phyloP scores from a whole-genome alignment of 768 basidiomycete species.

The Dictyophora rubrovolvata region DNA sequence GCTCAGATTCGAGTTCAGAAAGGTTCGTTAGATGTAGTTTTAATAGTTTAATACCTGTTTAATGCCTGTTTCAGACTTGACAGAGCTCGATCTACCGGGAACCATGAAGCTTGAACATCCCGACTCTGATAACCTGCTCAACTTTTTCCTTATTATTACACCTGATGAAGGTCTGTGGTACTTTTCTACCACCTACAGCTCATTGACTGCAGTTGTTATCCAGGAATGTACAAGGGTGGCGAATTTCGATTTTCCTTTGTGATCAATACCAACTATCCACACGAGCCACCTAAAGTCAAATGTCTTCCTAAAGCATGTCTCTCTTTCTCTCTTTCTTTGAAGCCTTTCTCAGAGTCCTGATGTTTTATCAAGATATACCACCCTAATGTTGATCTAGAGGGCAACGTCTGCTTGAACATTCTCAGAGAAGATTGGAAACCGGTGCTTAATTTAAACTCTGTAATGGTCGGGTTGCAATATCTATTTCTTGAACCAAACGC shows the following conservation, averaged over 20 bases:
- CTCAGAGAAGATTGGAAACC: constrained; percentile 99
- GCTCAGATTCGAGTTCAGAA: constrained; percentile 99
- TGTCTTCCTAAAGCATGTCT: constrained; percentile 79
- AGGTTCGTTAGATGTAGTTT: constrained; percentile 40
- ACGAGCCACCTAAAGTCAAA: constrained; percentile 98
- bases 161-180: constrained; percentile 81
- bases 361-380: constrained; percentile 78
- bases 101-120: constrained; percentile 96
- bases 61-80: constrained; percentile 56
- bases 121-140: constrained; percentile 88
- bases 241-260: constrained; percentile 87
- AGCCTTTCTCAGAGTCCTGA: neutral
- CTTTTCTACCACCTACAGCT: neutral
- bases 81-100: constrained; percentile 88
- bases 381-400: constrained; percentile 95
- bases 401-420: constrained; percentile 97
- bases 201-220: neutral
- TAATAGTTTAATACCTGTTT: neutral
- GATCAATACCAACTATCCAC: constrained; percentile 97
- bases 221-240: constrained; percentile 98
- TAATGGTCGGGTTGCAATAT: constrained; percentile 98
- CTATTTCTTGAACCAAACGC: constrained; percentile 98
- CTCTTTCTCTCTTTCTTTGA: neutral
- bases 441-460: constrained; percentile 91
- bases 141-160: constrained; percentile 90